A percentile compares a stretch with the other conserved stretches of the same genome.
Evolutionary conservation across 441 rosid genomes (phyloP).

Genomic region (Caryocar brasiliense): DNA sequence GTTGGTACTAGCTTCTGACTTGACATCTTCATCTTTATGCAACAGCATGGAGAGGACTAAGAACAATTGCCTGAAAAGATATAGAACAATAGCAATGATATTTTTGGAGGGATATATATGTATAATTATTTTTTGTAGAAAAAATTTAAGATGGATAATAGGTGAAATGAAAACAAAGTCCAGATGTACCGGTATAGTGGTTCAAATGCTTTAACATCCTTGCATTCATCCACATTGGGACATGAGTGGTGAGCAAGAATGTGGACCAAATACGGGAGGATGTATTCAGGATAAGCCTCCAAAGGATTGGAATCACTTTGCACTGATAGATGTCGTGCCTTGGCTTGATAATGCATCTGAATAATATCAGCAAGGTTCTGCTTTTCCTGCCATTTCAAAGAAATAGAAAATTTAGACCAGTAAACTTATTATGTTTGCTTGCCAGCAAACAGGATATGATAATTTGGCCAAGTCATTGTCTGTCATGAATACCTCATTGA

Average conservation of each 20-base stretch:
- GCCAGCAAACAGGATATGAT: not conserved
- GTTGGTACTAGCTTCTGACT: conserved; percentile 49
- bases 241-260: conserved; percentile 85
- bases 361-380: conserved; percentile 77
- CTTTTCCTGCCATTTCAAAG: conserved; percentile 64
- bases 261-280: conserved; percentile 75
- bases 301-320: conserved; percentile 62
- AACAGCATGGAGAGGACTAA: conserved; percentile 57
- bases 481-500: conserved; percentile 60
- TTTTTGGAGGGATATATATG: too few species aligned
- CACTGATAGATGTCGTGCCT: conserved; percentile 60
- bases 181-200: conserved; percentile 54
- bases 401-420: conserved; percentile 2
- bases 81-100: conserved; percentile 1
- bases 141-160: too few species aligned
- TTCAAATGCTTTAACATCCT: conserved; percentile 82
- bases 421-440: conserved; percentile 6
- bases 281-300: conserved; percentile 52
- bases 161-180: not conserved
- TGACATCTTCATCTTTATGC: conserved; percentile 78
- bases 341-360: conserved; percentile 79
- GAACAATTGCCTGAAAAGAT: conserved; percentile 70
- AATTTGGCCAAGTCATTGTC: conserved; percentile 14
- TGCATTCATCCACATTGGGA: conserved; percentile 74
- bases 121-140: too few species aligned